Evolutionary conservation across 108 stramenopile species (phyloP).

Genomic region (Craspedostauros australis): DNA sequence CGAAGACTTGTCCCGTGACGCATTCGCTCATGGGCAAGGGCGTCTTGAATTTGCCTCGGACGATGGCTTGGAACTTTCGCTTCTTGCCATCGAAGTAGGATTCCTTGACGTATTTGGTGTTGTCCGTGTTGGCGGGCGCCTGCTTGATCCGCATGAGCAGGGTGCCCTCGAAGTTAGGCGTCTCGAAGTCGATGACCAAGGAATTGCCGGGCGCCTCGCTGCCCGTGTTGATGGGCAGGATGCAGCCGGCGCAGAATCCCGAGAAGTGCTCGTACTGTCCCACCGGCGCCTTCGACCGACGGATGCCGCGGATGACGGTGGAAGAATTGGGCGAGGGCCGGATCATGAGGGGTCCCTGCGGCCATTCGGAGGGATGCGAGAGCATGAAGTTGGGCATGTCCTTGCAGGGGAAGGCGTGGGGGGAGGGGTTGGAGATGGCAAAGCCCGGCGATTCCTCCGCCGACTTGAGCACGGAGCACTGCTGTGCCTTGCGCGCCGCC

Average conservation of each 20-base stretch:
- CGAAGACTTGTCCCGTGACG: slow-evolving; percentile 53
- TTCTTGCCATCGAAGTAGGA: slow-evolving; percentile 44
- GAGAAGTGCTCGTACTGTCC: slow-evolving; percentile 11
- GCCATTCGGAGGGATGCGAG: slow-evolving; percentile 32
- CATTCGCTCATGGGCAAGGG: slow-evolving; percentile 38
- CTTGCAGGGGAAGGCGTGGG: slow-evolving; percentile 10
- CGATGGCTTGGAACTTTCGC: slow-evolving; percentile 54
- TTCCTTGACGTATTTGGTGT: not conserved
- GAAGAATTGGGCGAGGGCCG: slow-evolving; percentile 37
- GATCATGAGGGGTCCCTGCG: slow-evolving; percentile 43
- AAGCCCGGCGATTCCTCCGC: not conserved
- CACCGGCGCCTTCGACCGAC: slow-evolving; percentile 6
- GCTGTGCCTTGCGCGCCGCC: not conserved
- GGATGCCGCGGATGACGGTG: slow-evolving; percentile 41
- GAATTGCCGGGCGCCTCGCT: slow-evolving; percentile 36
- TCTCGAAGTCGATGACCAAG: slow-evolving; percentile 61
- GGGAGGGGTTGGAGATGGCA: too few species aligned
- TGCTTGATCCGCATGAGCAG: slow-evolving; percentile 42
- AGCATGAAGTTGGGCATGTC: slow-evolving; percentile 8
- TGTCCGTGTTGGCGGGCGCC: not conserved
- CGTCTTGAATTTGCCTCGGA: slow-evolving; percentile 42
- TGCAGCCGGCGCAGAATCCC: slow-evolving; percentile 29
- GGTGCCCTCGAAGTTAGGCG: slow-evolving; percentile 44
- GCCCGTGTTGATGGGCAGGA: slow-evolving; percentile 55
- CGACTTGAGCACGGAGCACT: not conserved